Evolutionary conservation across 257 asterid species (phyloP), one percentile per base, ranked within the genome.

Genomic region (Jacaranda mimosifolia): DNA sequence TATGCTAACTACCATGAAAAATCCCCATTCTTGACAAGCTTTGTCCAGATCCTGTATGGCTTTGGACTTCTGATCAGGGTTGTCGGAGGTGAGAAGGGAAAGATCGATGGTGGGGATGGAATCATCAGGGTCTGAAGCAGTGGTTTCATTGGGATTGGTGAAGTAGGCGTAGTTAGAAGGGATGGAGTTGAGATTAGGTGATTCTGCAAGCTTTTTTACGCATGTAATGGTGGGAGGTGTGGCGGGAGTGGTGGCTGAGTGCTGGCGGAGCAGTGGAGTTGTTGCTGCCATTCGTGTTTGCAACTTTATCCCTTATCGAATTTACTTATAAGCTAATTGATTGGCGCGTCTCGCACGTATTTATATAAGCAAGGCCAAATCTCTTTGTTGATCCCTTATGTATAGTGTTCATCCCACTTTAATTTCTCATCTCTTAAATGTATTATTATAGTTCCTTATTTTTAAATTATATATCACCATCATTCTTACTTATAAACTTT

Each of bases 1-100:
- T 15, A 45, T 12, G n/a, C 3, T 70, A 10, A n/a, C 19, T 76
- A 85, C 91, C 85, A 83, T 81, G 85, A 90, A 88, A 78, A 88
- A 90, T 19, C 96, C 96, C 96, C 93, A 88, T 3, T 88, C 83
- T 45, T 81, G 82, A 51, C 96, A 88, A 48, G 96, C 87, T 68
- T 55, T 73, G 70, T 71, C 75, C 3, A 90, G 87, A 35, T 77
- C 71, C 1, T 80, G 80, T 74, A 87, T 26, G 79, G 88, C 92
- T 79, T 48, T 78, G 78, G 87, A 84, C 72, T 72, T 77, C 1
- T 40, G 84, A 18, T 80, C 56, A 4, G 82, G 73, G 75, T 88
- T 38, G 55, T 19, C 26, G 42, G 94, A 84, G 39, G 63, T 75
- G 69, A 87, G 90, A 13, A 66, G 84, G 35, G 86, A 83, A 43